Evolutionary conservation across 2,329 filamentous ascomycete species (phyloP).

Genomic region (Simplicillium aogashimaense): DNA sequence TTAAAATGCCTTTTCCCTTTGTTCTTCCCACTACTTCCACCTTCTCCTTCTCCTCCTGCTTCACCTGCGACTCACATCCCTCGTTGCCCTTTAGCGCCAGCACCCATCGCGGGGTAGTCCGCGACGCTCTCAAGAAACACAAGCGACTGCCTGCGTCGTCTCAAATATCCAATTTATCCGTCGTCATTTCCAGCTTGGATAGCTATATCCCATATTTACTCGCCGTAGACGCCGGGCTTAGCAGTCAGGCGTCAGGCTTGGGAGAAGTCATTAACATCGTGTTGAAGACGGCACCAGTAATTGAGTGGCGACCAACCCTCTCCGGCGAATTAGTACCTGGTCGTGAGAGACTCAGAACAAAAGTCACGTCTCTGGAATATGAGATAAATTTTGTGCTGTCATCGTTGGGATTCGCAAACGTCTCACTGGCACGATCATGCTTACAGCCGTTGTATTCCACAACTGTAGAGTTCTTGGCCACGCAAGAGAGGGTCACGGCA

Average conservation of each 20-base stretch:
- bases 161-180: constrained; percentile 60
- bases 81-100: constrained; percentile 77
- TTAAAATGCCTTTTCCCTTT: constrained; percentile 78
- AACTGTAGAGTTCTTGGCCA: constrained; percentile 46
- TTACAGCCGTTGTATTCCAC: constrained; percentile 66
- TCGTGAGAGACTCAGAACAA: constrained; percentile 56
- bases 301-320: constrained; percentile 81
- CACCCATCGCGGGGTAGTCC: constrained; percentile 72
- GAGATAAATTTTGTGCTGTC: constrained; percentile 74
- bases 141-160: constrained; percentile 70
- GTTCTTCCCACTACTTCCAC: constrained; percentile 80
- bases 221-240: constrained; percentile 65
- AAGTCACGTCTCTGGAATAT: constrained; percentile 65
- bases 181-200: constrained; percentile 59
- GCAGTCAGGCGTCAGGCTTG: constrained; percentile 26
- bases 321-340: constrained; percentile 53
- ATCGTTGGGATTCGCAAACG: constrained; percentile 66
- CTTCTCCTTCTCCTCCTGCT: constrained; percentile 69
- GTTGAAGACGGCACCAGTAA: constrained; percentile 47
- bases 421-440: constrained; percentile 59
- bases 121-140: constrained; percentile 77
- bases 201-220: constrained; percentile 79
- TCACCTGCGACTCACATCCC: constrained; percentile 75
- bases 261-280: constrained; percentile 59
- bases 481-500: constrained; percentile 58